Evolutionary conservation across 345 rosid genomes (phyloP).

Genomic region (Combretum micranthum): DNA sequence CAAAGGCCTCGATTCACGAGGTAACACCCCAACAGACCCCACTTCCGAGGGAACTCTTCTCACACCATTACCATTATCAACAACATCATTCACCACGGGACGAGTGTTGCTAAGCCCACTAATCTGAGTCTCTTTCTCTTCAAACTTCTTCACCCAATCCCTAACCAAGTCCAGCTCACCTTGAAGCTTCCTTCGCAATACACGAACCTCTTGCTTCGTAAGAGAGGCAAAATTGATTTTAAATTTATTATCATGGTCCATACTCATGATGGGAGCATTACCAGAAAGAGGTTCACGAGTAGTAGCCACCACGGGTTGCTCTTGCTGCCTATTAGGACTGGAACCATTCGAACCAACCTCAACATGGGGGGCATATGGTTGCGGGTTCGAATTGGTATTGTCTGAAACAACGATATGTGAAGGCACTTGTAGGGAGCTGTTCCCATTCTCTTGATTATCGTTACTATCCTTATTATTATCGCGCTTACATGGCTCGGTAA

Average conservation of each 20-base stretch:
- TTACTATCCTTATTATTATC: constrained; percentile 3
- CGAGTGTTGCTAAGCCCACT: constrained; percentile 34
- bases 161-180: constrained; percentile 67
- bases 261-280: constrained; percentile 36
- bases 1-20: constrained; percentile 62
- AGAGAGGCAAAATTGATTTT: constrained; percentile 48
- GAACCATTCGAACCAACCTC: constrained; percentile 32
- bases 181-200: constrained; percentile 68
- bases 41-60: constrained; percentile 55
- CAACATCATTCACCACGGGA: constrained; percentile 21
- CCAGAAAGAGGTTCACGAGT: constrained; percentile 22
- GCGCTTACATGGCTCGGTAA: not conserved
- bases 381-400: constrained; percentile 17
- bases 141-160: constrained; percentile 72
- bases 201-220: constrained; percentile 55
- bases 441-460: constrained; percentile 23
- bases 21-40: constrained; percentile 42
- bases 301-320: constrained; percentile 5
- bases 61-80: constrained; percentile 55
- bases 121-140: constrained; percentile 57
- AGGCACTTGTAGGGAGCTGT: constrained; percentile 16
- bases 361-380: constrained; percentile 15
- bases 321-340: constrained; percentile 24
- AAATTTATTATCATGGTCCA: constrained; percentile 30
- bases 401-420: constrained; percentile 26